Percentiles rank a stretch among this genome's conserved stretches.
Conservation (phyloP, 805 yeast genomes). For the Starmerella bombi region DNA sequence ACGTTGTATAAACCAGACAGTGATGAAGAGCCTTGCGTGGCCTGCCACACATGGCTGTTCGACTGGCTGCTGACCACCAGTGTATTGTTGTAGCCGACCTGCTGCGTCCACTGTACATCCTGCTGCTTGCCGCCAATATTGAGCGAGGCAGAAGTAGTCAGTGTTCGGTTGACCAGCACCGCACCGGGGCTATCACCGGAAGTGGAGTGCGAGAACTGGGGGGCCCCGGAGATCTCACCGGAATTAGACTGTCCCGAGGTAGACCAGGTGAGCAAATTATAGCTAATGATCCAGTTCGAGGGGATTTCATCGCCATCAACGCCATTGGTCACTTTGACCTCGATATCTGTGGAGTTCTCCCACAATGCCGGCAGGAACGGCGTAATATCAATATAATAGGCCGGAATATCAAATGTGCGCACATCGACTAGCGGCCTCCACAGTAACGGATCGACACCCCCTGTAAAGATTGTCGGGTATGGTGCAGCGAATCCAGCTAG, state of each 20-base stretch:
- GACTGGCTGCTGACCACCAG: background rate
- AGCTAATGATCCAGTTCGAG: constrained; percentile 26
- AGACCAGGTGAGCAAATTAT: constrained; percentile 26
- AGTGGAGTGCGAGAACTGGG: background rate
- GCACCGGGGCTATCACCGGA: background rate
- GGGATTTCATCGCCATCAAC: constrained; percentile 15
- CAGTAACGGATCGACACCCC: constrained; percentile 65
- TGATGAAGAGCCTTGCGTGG: constrained; percentile 10
- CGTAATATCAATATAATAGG: constrained; percentile 58
- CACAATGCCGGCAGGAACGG: constrained; percentile 58
- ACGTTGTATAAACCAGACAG: constrained; percentile 10
- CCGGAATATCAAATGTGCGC: constrained; percentile 58
- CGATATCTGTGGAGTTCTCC: constrained; percentile 38
- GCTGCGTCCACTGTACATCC: constrained; percentile 16
- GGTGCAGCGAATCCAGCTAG: constrained; percentile 54
- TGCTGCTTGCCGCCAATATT: constrained; percentile 15
- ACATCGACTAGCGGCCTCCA: constrained; percentile 73
- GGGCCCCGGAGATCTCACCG: constrained; percentile 10
- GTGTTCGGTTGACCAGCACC: constrained; percentile 7
- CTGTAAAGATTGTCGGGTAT: constrained; percentile 62
- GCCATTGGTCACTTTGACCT: constrained; percentile 36
- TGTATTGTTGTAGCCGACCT: constrained; percentile 13
- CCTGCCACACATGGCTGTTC: constrained; percentile 12
- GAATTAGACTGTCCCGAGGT: constrained; percentile 16
- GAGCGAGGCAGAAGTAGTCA: constrained; percentile 14